Conservation (phyloP, 169 alveolate species). For the Plasmodium gonderi region DNA sequence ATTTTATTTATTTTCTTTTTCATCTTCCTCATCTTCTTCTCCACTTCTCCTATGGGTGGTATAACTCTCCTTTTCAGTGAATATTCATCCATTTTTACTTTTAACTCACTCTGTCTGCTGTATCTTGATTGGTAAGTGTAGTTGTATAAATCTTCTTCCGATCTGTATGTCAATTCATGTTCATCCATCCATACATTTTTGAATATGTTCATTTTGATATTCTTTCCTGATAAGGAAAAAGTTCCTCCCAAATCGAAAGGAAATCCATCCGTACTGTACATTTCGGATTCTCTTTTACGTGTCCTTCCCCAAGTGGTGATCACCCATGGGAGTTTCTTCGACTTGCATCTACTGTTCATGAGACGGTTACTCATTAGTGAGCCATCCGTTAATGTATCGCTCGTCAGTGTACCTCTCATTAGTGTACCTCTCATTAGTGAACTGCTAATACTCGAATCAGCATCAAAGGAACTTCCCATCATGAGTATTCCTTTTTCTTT, state of each 20-base stretch:
- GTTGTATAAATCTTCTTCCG: neutral
- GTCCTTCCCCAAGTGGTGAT: no score
- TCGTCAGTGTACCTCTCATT: no score
- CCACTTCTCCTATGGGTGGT: neutral
- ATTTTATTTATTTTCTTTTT: neutral
- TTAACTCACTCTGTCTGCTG: conserved; percentile 17
- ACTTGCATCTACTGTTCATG: no score
- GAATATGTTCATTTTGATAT: neutral
- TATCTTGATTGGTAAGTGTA: conserved; percentile 42
- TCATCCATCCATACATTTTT: neutral
- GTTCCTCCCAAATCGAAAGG: neutral
- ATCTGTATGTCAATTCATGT: neutral
- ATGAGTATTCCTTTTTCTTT: no score
- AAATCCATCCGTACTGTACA: no score
- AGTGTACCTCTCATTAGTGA: no score
- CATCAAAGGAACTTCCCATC: no score
- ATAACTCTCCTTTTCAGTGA: conserved; percentile 21
- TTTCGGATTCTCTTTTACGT: no score
- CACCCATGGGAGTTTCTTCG: no score
- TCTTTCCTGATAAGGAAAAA: conserved; percentile 4
- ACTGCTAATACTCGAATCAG: no score
- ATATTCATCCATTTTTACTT: conserved; percentile 55
- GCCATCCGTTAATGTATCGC: no score
- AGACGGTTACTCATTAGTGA: no score
- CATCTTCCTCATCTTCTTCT: neutral